Evolutionary conservation across 2,329 filamentous ascomycete species (phyloP), one percentile per base, ranked within the genome.

Genomic region (Fusarium euwallaceae): DNA sequence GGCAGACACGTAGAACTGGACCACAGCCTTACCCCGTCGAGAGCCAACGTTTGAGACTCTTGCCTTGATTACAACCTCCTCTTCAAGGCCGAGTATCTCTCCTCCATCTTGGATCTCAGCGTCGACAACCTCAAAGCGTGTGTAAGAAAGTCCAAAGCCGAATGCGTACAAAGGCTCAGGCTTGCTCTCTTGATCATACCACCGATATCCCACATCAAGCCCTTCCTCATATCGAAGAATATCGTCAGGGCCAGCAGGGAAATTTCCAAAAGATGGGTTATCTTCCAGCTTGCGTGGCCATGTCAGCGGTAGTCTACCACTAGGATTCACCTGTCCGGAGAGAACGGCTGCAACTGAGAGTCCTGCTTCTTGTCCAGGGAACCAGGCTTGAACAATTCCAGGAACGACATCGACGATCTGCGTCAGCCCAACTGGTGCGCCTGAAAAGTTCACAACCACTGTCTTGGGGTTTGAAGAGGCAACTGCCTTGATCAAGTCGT

Each of bases 121-220:
- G 10, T 8, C 20, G 14, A 37, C 34, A n/a, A 70, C 20, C 17
- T 56, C 27, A 29, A 71, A 71, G 2, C 64, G 20, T 32, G 64
- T 71, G 37, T 71, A 71, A 2, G 66, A 71, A n/a, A 71, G 32
- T 17, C 69, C 69, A 10, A 66, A 66, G 10, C 69, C 66, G 24
- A 71, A 71, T 5, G 61, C 61, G 32, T 69, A 71, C 11, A 69
- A 61, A 43, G 69, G 69, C 16, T 71, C 22, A 4, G 69, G 69
- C 14, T 29, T 48, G 6, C 17, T 27, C 8, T 61, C 27, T 20
- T 61, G 62, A n/a, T 72, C 70, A 34, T 70, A 70, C 29, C 56
- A 70, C 16, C 67, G 45, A 48, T 72, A 72, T 6, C 70, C 70
- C n/a, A 72, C 63, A 14, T 67, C 34, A 27, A 59, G 20, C 5